Conservation (phyloP, 192 early-diverging fungal genomes). For the Coemansia sp. region DNA sequence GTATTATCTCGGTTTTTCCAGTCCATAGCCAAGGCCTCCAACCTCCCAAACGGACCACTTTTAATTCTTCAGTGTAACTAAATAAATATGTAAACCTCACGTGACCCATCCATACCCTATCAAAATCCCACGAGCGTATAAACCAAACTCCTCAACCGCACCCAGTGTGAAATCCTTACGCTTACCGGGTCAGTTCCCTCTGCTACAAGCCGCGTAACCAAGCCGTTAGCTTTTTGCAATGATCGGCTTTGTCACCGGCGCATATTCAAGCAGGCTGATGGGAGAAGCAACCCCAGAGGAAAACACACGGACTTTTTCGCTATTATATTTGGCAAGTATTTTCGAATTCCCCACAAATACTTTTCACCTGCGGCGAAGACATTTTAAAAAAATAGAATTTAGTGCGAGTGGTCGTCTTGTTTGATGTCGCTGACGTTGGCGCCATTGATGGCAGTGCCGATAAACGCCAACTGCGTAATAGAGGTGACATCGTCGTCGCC, state of each 20-base stretch:
- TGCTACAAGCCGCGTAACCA: conserved; percentile 6
- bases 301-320: background rate
- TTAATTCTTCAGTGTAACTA: too few relatives aligned
- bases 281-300: conserved; percentile 2
- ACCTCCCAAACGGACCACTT: too few relatives aligned
- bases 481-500: conserved; percentile 78
- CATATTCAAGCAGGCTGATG: background rate
- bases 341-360: conserved; percentile 2
- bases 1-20: too few relatives aligned
- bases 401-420: conserved; percentile 26
- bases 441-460: conserved; percentile 65
- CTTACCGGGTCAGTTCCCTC: conserved; percentile 6
- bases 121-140: background rate
- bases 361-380: conserved; percentile 5
- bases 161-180: background rate
- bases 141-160: background rate
- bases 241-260: background rate
- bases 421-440: conserved; percentile 57
- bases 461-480: conserved; percentile 75
- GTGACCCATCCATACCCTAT: background rate
- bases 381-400: background rate
- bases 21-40: too few relatives aligned
- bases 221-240: background rate
- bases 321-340: background rate
- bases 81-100: background rate